Evolutionary conservation across 768 basidiomycete species (phyloP).

Genomic region (Serpula lacrymans): DNA sequence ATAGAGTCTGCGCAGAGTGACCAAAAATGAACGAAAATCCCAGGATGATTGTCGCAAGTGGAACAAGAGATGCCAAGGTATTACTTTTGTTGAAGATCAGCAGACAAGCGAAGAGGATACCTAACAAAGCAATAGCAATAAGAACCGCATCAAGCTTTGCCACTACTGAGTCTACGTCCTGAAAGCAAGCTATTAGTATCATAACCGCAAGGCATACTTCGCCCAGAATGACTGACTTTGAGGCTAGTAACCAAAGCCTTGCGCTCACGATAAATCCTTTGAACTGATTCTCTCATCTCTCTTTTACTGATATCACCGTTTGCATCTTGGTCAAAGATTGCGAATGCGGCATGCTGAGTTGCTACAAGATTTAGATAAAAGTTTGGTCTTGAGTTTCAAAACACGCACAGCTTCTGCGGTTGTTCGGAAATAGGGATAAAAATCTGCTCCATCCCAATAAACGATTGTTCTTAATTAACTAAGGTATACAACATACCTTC

Average conservation of each 20-base stretch:
- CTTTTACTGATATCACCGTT: slow-evolving; percentile 76
- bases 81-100: slow-evolving; percentile 70
- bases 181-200: slow-evolving; percentile 5
- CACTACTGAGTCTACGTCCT: slow-evolving; percentile 72
- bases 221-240: slow-evolving; percentile 55
- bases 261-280: slow-evolving; percentile 74
- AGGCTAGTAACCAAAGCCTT: slow-evolving; percentile 68
- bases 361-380: slow-evolving; percentile 6
- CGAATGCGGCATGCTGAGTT: slow-evolving; percentile 60
- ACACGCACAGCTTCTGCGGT: slow-evolving; percentile 65
- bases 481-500: slow-evolving; percentile 43
- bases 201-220: background rate
- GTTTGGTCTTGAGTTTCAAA: slow-evolving; percentile 5
- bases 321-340: slow-evolving; percentile 74
- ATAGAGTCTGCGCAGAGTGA: slow-evolving; percentile 73
- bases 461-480: background rate
- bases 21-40: slow-evolving; percentile 87
- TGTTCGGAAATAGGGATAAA: slow-evolving; percentile 71
- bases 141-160: slow-evolving; percentile 78
- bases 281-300: slow-evolving; percentile 83
- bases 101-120: slow-evolving; percentile 64
- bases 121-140: slow-evolving; percentile 50
- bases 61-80: slow-evolving; percentile 70
- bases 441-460: slow-evolving; percentile 44
- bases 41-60: slow-evolving; percentile 74